These are phyloP conservation scores for Rubroboletus pulcherrimus DNA, from an alignment of 768 basidiomycete species.

Conservation along the genomic window DNA sequence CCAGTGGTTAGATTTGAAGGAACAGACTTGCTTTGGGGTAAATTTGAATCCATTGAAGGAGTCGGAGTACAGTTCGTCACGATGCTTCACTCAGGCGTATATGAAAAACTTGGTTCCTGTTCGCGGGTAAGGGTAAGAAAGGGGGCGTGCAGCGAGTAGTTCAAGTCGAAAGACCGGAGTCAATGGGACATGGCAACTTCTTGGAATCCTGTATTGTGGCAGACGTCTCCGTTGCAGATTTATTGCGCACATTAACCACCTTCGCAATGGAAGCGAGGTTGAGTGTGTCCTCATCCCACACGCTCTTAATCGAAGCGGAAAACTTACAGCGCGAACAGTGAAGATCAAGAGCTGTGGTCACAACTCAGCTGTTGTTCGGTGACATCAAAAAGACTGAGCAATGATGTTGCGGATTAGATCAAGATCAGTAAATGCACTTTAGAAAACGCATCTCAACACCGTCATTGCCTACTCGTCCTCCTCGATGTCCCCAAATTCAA, in stretches of 20 bases:
- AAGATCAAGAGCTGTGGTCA: background rate
- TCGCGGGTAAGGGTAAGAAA: background rate
- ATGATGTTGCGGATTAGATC: slow-evolving; percentile 12
- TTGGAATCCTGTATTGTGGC: slow-evolving; percentile 7
- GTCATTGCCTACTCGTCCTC: slow-evolving; percentile 56
- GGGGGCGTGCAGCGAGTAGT: background rate
- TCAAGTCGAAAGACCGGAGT: background rate
- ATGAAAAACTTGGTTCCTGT: background rate
- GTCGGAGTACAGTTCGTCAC: background rate
- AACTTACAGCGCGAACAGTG: slow-evolving; percentile 1
- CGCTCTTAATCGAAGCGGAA: background rate
- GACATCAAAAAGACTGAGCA: background rate
- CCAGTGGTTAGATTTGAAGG: slow-evolving; percentile 17
- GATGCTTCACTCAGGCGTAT: background rate
- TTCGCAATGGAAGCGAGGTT: background rate
- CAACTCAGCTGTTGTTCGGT: background rate
- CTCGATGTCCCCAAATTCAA: slow-evolving; percentile 88
- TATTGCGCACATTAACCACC: background rate
- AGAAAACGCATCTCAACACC: slow-evolving; percentile 14
- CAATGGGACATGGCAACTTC: background rate
- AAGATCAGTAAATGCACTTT: slow-evolving; percentile 10
- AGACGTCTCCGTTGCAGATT: background rate
- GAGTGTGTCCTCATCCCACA: background rate
- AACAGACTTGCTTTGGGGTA: slow-evolving; percentile 26
- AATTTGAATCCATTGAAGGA: slow-evolving; percentile 12